Evolutionary conservation across 805 yeast species (phyloP), one percentile per base, ranked within the genome.

Genomic region (Spencermartinsiella europaea): DNA sequence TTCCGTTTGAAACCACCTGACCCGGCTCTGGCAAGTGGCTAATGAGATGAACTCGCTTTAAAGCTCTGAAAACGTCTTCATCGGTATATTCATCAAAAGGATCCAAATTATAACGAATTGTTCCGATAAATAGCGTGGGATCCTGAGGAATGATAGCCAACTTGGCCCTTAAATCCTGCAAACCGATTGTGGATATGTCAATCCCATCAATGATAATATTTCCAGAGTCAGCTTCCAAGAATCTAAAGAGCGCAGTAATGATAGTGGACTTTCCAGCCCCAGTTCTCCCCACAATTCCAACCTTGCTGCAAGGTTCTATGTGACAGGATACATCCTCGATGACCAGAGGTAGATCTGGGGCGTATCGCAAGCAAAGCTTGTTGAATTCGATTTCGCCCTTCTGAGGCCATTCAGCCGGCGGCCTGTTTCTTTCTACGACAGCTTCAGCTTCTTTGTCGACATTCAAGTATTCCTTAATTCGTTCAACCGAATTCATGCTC

Each of bases 231-330:
- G 83, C 63, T 56, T 84, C 91, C 42, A 72, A 52, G 47, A 69
- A 51, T 45, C 81, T 62, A 71, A 91, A 91, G 56, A 91, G 76
- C 2, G 97, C 96, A 4, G 96, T 86, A 53, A 91, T 89, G 50
- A 91, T 88, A 0, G 99, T 90, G 0, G 96, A 88, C 65, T 91
- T 91, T 58, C 99, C 99, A 16, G 98, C 98, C 64, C 99, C 99
- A 0, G 99, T 91, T 66, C 98, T 81, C 21, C 99, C 99, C 47
- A 91, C 97, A 62, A 91, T 83, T 60, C 97, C 99, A 54, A 91
- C 80, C 64, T 91, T 91, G 54, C 79, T 73, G 49, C 77, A 80
- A 19, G 95, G 81, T 38, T 78, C 79, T 34, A 91, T 91, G 35
- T 77, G 75, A 66, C 91, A 90, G 0, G 91, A 69, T 21, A 89